Base-by-base conservation (phyloP, 768 basidiomycete species). In the Termitomyces sp. region DNA sequence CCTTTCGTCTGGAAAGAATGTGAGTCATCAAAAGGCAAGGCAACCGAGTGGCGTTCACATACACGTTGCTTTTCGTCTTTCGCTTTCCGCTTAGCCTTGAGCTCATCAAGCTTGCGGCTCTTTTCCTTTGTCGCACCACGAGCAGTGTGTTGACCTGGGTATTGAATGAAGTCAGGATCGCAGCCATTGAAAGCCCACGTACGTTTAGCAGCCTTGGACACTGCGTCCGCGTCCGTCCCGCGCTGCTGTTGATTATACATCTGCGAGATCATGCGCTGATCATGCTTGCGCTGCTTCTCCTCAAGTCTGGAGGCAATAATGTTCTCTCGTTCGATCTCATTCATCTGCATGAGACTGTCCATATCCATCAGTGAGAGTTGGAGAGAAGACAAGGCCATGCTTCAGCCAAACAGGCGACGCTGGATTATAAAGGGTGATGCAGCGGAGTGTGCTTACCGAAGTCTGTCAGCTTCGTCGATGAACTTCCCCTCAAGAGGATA, bases 401-500 rank as follows among this genome's bases (percentile, higher is more conserved):
- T 61, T 64, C 54, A 61, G 56, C 61, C 60, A 64, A 68, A 59
- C 53, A 61, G 58, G 59, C 58, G 64, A 66, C 57, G 60, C 60
- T 57, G 51, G 54, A 59, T 66, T 64, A 66, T 64, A 66, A 62
- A 61, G 56, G 55, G 49, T 54, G 60, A 48, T 59, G 52, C 49
- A 50, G 39, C 58, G 61, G 52, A 62, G 48, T 45, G 50, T 44
- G 76, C 89, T 74, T 74, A 96, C 96, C 78, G 74, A 61, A 86
- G 80, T 64, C 88, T 82, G 70, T 98, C 96, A 12, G 76, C 79
- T 63, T 93, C 92, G 65, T 97, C 86, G 57, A 80, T 81, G 67
- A 91, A 98, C 70, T 92, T 91, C 49, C 92, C 94, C 64, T 98
- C 96, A 12, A 97, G 73, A 0, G 94, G 95, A 67, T 92, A 98